Base-by-base conservation (phyloP, 768 basidiomycete species). In the Mycena polygramma region DNA sequence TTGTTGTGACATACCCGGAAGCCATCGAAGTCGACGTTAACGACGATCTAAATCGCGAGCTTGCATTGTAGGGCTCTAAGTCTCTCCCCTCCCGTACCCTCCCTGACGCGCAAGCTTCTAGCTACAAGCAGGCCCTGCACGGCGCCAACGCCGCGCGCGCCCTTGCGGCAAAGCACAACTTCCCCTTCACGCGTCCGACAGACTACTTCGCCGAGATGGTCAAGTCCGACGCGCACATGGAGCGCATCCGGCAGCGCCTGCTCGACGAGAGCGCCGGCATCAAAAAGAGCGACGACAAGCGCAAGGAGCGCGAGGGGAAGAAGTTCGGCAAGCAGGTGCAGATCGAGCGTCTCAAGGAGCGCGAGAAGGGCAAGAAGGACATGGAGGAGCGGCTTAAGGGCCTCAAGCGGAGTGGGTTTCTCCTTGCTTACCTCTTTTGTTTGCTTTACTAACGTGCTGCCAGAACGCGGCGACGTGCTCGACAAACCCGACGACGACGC, bases 121-220 rank as follows among this genome's bases (percentile, higher is more conserved):
- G 97, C 82, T 98, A 98, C 85, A 98, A 98, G 80, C 94, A 98
- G 81, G 96, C 97, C 6, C 84, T 99, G 0, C 91, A 96, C 69
- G 83, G 91, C 48, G 96, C 92, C n/a, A 88, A 91, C 63, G 81
- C 86, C 35, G 96, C 96, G 3, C 90, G 89, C 60, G 77, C 85
- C 4, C 88, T 96, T n/a, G 94, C 94, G n/a, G 82, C 87, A 15
- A 91, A 94, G 75, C 87, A 91, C 78, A 88, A 90, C 26, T 84
- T 96, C 68, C 91, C 96, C 0, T 99, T 98, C 82, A 93, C 94
- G 13, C 92, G 97, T 17, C 98, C 98, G 0, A 75, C 89, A 0
- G 97, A 98, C 81, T 99, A 96, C 80, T 99, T 97, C 73, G 97
- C 97, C 26, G 97, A 99, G 82, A 99, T 99, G 97, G 93, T 98